These are phyloP conservation scores for Immersiporthe knoxdaviesiana DNA, from an alignment of 2,329 filamentous ascomycete species.

Conservation along the genomic window DNA sequence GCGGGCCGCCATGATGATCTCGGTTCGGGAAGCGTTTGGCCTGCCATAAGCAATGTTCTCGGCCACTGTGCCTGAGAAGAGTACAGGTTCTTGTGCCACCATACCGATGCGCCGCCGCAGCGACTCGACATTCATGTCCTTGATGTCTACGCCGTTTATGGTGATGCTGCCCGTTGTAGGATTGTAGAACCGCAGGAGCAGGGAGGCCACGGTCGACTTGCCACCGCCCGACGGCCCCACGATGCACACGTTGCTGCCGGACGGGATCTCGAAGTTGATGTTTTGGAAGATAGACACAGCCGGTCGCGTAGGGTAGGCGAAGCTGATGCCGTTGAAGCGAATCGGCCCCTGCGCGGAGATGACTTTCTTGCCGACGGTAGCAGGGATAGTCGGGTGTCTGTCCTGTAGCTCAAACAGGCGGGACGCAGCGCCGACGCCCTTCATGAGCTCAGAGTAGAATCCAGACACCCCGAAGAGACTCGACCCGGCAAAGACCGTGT, in stretches of 20 bases:
- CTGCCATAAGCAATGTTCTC: conserved; percentile 93
- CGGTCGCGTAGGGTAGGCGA: conserved; percentile 91
- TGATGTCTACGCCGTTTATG: conserved; percentile 84
- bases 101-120: conserved; percentile 90
- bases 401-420: conserved; percentile 96
- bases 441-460: conserved; percentile 99
- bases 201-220: conserved; percentile 92
- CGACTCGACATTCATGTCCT: conserved; percentile 89
- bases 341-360: conserved; percentile 86
- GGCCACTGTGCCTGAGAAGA: conserved; percentile 83
- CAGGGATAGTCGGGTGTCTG: conserved; percentile 80
- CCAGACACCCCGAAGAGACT: conserved; percentile 92
- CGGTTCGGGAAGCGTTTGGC: conserved; percentile 73
- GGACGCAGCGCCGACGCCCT: conserved; percentile 95
- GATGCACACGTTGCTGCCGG: conserved; percentile 92
- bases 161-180: conserved; percentile 76
- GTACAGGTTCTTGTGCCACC: conserved; percentile 92
- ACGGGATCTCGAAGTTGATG: conserved; percentile 86
- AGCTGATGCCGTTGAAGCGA: conserved; percentile 81
- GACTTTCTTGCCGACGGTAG: conserved; percentile 80
- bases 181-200: conserved; percentile 89
- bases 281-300: conserved; percentile 90
- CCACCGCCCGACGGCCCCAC: conserved; percentile 95
- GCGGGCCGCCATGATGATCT: conserved; percentile 84
- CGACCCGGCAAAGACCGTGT: conserved; percentile 82